Evolutionary conservation across 148 eudicot species (phyloP), one percentile per base, ranked within the genome.

Genomic region (Rhododendron griersonianum): DNA sequence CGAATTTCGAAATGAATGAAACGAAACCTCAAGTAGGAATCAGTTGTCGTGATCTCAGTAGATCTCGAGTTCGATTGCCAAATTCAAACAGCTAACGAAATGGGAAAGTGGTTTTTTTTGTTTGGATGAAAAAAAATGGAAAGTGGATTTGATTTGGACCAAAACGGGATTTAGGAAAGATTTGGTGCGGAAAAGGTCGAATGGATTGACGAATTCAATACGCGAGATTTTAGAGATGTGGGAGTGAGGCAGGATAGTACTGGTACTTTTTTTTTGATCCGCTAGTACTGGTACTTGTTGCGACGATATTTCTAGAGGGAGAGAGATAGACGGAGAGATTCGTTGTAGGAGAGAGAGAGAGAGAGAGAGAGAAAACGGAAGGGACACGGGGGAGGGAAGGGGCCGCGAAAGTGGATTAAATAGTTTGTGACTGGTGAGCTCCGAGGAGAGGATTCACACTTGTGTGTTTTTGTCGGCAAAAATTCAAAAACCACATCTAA

Each of bases 291-390:
- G 45, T 59, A 47, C 2, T 78, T 51, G 11, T 2, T 1, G n/a
- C 8, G 44, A 78, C 81, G 81, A 78, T 21, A 47, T 47, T 47
- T 78, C 81, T 5, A 3, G 41, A 80, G 82, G 2, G 41, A 80
- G 82, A 80, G 82, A 47, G 82, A 80, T 57, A 48, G 41, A 51
- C 39, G 48, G 82, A 50, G 82, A 80, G 82, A 80, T n/a, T 48
- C 37, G 11, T 28, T 50, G 39, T 13, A 10, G 21, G 83, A 25
- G 28, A 41, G 45, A 5, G 44, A 41, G 50, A 47, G 50, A 5
- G 44, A 41, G 50, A 47, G 50, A 30, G 59, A 10, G 59, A 30
- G 39, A 21, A 19, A 30, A 3, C 15, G 23, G 18, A 33, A 28
- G 37, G 59, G 18, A 16, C n/a, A 21, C 61, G 7, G 37, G 57